Evolutionary conservation across 2,329 filamentous ascomycete species (phyloP), one percentile per base, ranked within the genome.

Genomic region (Bisporella sp.): DNA sequence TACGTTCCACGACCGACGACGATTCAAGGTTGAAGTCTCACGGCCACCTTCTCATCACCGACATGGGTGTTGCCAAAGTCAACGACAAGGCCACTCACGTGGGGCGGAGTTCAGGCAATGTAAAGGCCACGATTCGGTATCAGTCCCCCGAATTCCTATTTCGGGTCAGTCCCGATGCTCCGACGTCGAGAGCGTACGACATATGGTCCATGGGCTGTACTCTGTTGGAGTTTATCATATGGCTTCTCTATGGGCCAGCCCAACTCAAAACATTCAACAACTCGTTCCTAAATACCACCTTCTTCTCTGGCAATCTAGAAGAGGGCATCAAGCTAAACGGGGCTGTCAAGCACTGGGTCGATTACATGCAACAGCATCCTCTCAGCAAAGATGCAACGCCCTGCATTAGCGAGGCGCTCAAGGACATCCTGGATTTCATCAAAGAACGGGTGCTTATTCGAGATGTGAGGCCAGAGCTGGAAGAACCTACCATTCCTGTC

Each of bases 131-230:
- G n/a, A n/a, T n/a, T n/a, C n/a, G n/a, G n/a, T n/a, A n/a, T n/a
- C n/a, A n/a, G n/a, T n/a, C n/a, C n/a, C n/a, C n/a, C n/a, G n/a
- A n/a, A n/a, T n/a, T n/a, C n/a, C n/a, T n/a, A n/a, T n/a, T n/a
- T n/a, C n/a, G n/a, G n/a, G n/a, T n/a, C n/a, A n/a, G n/a, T n/a
- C 33, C 33, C 33, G 33, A 37, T 37, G 33, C n/a, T 37, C 33
- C 33, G 7, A 37, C 33, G 7, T 37, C 33, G 7, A 37, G 33
- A 37, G 33, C 7, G 8, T 48, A 41, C 37, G 46, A 48, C 37
- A 48, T 48, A 12, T 48, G 46, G 46, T 48, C 46, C n/a, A 48
- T 48, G 46, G 46, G 46, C 9, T 48, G 46, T 35, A 31, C 42
- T n/a, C 30, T 32, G 12, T 31, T 48, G 6, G 46, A 48, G 30